A percentile compares a stretch with the other conserved stretches of the same genome.
phyloP scores from a whole-genome alignment of 2,329 filamentous ascomycete species.

The Botrytis deweyae region DNA sequence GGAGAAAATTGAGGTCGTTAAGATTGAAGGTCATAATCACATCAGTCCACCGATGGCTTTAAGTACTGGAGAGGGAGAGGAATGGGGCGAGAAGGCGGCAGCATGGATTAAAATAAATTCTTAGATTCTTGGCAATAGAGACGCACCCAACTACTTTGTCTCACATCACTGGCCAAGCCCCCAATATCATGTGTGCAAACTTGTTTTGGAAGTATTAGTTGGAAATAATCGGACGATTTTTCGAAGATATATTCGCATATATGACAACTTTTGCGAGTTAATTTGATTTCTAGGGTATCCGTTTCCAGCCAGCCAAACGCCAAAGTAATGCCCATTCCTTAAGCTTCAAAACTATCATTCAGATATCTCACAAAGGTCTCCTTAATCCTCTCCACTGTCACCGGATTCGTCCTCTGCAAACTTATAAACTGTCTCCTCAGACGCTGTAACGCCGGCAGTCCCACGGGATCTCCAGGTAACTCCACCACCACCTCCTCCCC shows the following conservation, averaged over 20 bases:
- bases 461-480: slow-evolving; percentile 64
- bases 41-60: slow-evolving; percentile 34
- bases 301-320: slow-evolving; percentile 22
- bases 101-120: slow-evolving; percentile 33
- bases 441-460: slow-evolving; percentile 74
- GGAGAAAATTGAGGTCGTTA: slow-evolving; percentile 27
- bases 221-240: background rate
- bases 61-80: slow-evolving; percentile 35
- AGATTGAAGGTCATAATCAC: slow-evolving; percentile 38
- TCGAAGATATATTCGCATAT: background rate
- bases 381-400: slow-evolving; percentile 54
- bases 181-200: background rate
- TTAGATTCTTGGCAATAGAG: background rate
- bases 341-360: slow-evolving; percentile 59
- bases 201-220: background rate
- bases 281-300: slow-evolving; percentile 25
- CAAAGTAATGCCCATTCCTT: background rate
- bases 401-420: slow-evolving; percentile 68
- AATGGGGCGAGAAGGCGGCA: slow-evolving; percentile 35
- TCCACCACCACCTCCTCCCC: slow-evolving; percentile 57
- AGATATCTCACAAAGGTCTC: slow-evolving; percentile 66
- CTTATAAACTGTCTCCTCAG: slow-evolving; percentile 74
- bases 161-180: background rate
- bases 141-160: background rate
- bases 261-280: background rate